Conservation (phyloP, 805 yeast species). For the Myxozyma neotropica region DNA sequence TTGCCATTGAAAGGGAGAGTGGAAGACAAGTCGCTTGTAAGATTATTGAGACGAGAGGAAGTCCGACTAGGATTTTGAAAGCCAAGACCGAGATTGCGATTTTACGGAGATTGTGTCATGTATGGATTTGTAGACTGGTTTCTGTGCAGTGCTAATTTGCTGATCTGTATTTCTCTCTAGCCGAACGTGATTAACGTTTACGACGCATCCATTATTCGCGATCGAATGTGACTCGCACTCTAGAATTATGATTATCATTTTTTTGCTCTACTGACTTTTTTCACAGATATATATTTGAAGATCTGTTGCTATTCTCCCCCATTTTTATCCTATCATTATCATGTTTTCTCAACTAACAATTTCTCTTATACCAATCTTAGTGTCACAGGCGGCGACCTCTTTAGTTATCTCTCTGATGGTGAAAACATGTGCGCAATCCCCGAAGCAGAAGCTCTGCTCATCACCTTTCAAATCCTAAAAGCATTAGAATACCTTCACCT, state of each 20-base stretch:
- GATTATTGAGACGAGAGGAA: conserved; percentile 29
- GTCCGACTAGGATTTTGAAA: conserved; percentile 13
- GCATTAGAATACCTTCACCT: conserved; percentile 61
- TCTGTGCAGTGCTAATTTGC: neutral
- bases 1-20: conserved; percentile 15
- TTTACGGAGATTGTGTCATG: conserved; percentile 28
- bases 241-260: neutral
- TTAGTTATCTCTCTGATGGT: conserved; percentile 54
- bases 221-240: conserved; percentile 27
- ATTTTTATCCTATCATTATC: neutral
- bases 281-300: conserved; percentile 35
- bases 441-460: conserved; percentile 58
- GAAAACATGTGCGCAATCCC: conserved; percentile 48
- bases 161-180: conserved; percentile 1
- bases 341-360: neutral
- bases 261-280: neutral
- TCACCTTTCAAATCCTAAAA: conserved; percentile 57
- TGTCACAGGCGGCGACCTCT: conserved; percentile 59
- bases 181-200: conserved; percentile 32
- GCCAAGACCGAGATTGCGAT: conserved; percentile 34
- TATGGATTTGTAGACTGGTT: neutral
- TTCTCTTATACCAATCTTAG: no score
- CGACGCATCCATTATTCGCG: conserved; percentile 19
- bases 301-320: conserved; percentile 22
- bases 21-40: conserved; percentile 36